Conservation (phyloP, 1,139 yeast genomes). For the Diutina pseudorugosa region DNA sequence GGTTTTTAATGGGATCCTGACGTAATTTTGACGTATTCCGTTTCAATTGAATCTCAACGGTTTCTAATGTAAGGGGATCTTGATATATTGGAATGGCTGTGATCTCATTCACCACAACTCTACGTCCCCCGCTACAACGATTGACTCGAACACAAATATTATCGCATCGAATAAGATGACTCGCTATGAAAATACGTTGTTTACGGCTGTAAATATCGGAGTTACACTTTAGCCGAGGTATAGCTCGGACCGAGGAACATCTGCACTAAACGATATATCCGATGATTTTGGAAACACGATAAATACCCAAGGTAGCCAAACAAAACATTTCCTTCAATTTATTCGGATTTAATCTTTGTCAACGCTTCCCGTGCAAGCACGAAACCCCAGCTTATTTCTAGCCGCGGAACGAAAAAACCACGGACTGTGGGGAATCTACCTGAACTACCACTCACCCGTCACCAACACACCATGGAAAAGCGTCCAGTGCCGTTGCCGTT, state of each 20-base stretch:
- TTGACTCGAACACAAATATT: too few species aligned
- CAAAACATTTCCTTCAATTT: not conserved
- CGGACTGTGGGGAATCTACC: not conserved
- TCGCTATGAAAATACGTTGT: too few species aligned
- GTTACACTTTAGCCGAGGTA: not conserved
- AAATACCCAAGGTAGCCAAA: not conserved
- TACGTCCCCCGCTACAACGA: too few species aligned
- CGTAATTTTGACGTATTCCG: too few species aligned
- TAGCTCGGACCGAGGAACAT: not conserved
- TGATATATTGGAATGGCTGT: too few species aligned
- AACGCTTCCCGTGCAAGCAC: not conserved
- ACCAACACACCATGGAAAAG: not conserved
- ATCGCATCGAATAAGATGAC: too few species aligned
- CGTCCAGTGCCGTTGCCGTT: slow-evolving; percentile 9
- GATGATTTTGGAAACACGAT: too few species aligned
- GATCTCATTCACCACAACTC: too few species aligned
- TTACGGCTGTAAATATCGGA: not conserved
- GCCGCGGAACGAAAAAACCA: not conserved
- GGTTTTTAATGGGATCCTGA: too few species aligned
- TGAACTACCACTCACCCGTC: not conserved
- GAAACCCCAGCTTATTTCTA: not conserved
- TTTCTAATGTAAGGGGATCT: too few species aligned
- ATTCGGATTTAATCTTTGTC: not conserved
- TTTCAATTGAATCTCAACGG: too few species aligned
- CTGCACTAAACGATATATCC: not conserved